Percentiles rank a stretch among this genome's conserved stretches.
Conservation (phyloP, 805 yeast genomes). For the Schwanniomyces polymorphus region DNA sequence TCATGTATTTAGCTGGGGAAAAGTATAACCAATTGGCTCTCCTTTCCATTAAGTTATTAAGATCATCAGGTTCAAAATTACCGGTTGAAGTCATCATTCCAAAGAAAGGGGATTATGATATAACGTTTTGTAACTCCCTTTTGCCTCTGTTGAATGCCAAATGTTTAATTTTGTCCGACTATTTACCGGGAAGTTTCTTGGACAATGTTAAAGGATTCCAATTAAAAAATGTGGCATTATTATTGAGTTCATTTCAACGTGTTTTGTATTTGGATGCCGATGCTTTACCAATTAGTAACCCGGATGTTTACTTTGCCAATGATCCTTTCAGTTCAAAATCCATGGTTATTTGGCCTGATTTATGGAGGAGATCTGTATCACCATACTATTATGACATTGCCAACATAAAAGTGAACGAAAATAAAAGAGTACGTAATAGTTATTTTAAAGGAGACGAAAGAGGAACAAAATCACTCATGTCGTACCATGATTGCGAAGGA, state of each 20-base stretch:
- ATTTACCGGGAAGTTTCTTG: slow-evolving; percentile 22
- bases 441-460: slow-evolving; percentile 26
- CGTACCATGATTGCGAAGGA: slow-evolving; percentile 29
- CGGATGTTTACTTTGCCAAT: slow-evolving; percentile 33
- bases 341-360: slow-evolving; percentile 41
- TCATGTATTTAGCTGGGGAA: slow-evolving; percentile 40
- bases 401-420: slow-evolving; percentile 21
- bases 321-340: slow-evolving; percentile 28
- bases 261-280: slow-evolving; percentile 41
- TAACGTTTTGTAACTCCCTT: slow-evolving; percentile 29
- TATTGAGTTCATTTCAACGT: slow-evolving; percentile 35
- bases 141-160: slow-evolving; percentile 32
- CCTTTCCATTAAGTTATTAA: slow-evolving; percentile 29
- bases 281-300: slow-evolving; percentile 35
- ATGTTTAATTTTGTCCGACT: slow-evolving; percentile 51
- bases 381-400: slow-evolving; percentile 37
- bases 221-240: slow-evolving; percentile 35
- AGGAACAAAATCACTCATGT: slow-evolving; percentile 14
- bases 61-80: slow-evolving; percentile 31
- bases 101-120: slow-evolving; percentile 28
- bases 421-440: slow-evolving; percentile 21
- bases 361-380: slow-evolving; percentile 42
- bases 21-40: slow-evolving; percentile 34
- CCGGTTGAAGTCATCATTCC: slow-evolving; percentile 42
- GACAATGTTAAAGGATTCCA: slow-evolving; percentile 29